Evolutionary conservation across 768 basidiomycete genomes (phyloP).

Genomic region (Fomitopsis pulvina): DNA sequence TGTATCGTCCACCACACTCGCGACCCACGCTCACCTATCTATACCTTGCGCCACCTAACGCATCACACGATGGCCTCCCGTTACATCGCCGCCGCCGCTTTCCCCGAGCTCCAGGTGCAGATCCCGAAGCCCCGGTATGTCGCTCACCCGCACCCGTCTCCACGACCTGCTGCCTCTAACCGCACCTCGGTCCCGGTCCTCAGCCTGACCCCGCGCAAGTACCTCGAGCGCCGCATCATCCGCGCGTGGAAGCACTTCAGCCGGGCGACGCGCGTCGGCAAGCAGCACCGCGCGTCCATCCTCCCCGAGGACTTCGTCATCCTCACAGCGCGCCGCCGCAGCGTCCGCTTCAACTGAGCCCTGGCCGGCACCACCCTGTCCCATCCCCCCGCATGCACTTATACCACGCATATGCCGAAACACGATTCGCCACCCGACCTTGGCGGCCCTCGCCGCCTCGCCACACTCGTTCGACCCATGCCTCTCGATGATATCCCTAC

Average conservation of each 20-base stretch:
- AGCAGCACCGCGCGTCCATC: constrained; percentile 43
- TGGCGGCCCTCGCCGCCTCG: neutral
- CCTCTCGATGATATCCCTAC: neutral
- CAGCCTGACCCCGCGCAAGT: constrained; percentile 34
- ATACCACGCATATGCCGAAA: neutral
- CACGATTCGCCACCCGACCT: neutral
- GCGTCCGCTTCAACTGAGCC: constrained; percentile 33
- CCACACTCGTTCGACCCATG: neutral
- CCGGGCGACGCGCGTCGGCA: constrained; percentile 41
- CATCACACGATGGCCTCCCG: constrained; percentile 12
- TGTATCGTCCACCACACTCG: neutral
- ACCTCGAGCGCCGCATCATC: constrained; percentile 52
- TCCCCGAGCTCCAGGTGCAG: constrained; percentile 2
- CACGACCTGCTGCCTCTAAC: neutral
- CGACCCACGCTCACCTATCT: neutral
- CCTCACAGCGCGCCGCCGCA: constrained; percentile 49
- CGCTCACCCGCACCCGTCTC: no score
- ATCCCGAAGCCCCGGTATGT: constrained; percentile 4
- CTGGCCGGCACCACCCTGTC: neutral
- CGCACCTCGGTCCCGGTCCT: neutral
- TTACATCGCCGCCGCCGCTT: constrained; percentile 2
- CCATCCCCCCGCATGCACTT: neutral
- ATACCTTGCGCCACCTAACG: neutral
- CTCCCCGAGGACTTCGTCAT: constrained; percentile 58
- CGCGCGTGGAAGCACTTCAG: constrained; percentile 59